These are phyloP conservation scores for Gymnopilus junonius DNA, from an alignment of 768 basidiomycete species.

Conservation along the genomic window DNA sequence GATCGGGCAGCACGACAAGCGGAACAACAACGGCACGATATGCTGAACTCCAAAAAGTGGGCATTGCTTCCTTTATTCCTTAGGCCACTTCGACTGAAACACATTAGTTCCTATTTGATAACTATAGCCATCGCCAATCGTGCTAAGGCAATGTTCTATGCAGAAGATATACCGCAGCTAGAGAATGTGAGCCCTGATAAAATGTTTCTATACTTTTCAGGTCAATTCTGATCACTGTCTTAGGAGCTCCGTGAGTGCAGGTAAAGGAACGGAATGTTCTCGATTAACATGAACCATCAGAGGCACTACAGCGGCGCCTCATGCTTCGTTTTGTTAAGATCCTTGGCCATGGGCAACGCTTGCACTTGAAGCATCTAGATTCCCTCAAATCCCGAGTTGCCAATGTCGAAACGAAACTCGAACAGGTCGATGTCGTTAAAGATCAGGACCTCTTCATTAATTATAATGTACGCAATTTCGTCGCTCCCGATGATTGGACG, in stretches of 20 bases:
- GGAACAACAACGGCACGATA: constrained; percentile 76
- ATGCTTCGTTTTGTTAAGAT: constrained; percentile 58
- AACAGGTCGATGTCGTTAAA: constrained; percentile 53
- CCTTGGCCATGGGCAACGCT: constrained; percentile 59
- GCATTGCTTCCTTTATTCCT: constrained; percentile 11
- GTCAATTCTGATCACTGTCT: constrained; percentile 15
- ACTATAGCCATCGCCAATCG: constrained; percentile 72
- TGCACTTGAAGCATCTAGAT: constrained; percentile 65
- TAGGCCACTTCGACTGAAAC: not conserved
- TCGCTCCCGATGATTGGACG: constrained; percentile 63
- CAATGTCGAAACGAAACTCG: constrained; percentile 51
- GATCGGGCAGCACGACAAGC: constrained; percentile 74
- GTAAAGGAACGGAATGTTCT: not conserved
- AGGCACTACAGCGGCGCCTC: constrained; percentile 71
- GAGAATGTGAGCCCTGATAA: constrained; percentile 64
- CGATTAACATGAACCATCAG: constrained; percentile 38
- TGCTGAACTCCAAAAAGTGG: constrained; percentile 85
- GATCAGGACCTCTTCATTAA: constrained; percentile 78
- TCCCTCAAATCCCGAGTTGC: constrained; percentile 53
- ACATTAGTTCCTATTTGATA: constrained; percentile 66
- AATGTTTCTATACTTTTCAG: constrained; percentile 10
- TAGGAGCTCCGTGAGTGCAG: constrained; percentile 71
- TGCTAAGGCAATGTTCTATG: constrained; percentile 71
- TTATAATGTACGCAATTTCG: constrained; percentile 70
- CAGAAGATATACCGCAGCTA: constrained; percentile 66